Base-by-base conservation (phyloP, 2,329 filamentous ascomycete species). In the Colletotrichum sp. region DNA sequence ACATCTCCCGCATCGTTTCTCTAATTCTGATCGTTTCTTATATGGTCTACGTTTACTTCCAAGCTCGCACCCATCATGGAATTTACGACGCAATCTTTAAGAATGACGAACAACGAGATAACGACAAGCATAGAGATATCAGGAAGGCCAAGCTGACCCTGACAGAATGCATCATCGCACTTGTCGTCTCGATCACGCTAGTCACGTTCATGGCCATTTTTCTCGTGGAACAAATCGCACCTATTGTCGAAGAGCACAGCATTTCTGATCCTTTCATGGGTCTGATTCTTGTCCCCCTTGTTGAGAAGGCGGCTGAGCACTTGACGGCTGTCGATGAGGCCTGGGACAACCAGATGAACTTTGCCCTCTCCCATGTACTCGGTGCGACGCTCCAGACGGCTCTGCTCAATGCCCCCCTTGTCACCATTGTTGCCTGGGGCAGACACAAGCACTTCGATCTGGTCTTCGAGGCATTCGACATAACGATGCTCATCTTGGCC, bases 301-400 rank as follows among this genome's bases (percentile, higher is more conserved):
- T 97, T 7, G 95, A 98, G 82, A 98, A 98, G 84, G 93, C 94
- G 4, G 95, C 95, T 15, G 95, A 98, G 84, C 95, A 98, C 84
- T 86, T 98, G 63, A 96, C 94, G 3, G 94, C 95, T 57, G 88
- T 98, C 74, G 94, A 97, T 79, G 95, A 98, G 88, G 95, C 95
- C 28, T 96, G 92, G 89, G 94, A 95, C 80, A 92, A 94, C 82
- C 92, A 94, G 82, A 95, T 96, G 89, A 97, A 97, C 86, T 93
- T 96, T 84, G 95, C 95, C 0, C 89, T 97, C 30, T 94, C 94
- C 60, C 95, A 98, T 83, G 94, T 97, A 69, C 92, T 98, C 57
- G 95, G 95, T 63, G 93, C 95, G 4, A 96, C 94, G 1, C 93
- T 98, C 74, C 96, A 98, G 85, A 98, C 96, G 0, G 95, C 96